phyloP scores from a whole-genome alignment of 192 early-diverging fungal species.

The Coemansia sp. region DNA sequence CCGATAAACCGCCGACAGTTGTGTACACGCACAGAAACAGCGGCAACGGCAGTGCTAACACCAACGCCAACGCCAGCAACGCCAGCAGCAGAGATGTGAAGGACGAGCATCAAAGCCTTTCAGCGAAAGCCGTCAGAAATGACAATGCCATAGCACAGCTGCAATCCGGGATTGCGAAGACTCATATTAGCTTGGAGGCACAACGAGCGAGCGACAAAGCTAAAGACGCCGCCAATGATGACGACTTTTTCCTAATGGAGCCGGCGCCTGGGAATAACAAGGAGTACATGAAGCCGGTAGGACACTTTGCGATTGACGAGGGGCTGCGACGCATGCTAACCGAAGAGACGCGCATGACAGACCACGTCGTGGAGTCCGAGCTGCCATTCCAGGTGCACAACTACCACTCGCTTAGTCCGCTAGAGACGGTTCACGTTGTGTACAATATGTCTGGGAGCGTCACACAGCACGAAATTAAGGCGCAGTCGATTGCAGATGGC shows the following conservation, averaged over 20 bases:
- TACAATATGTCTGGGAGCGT: slow-evolving; percentile 62
- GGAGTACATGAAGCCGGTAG: slow-evolving; percentile 76
- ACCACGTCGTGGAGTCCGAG: slow-evolving; percentile 57
- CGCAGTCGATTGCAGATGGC: slow-evolving; percentile 81
- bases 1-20: background rate
- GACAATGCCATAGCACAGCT: background rate
- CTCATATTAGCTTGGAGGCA: background rate
- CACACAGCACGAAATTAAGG: slow-evolving; percentile 81
- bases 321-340: slow-evolving; percentile 78
- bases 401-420: slow-evolving; percentile 82
- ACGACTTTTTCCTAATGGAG: slow-evolving; percentile 30
- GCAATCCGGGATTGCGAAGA: background rate
- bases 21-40: slow-evolving; percentile 4
- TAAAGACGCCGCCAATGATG: background rate
- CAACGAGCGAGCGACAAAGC: background rate
- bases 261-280: slow-evolving; percentile 55
- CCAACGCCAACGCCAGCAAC: too few relatives aligned
- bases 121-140: background rate
- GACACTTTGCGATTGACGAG: slow-evolving; percentile 86
- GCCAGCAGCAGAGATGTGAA: background rate
- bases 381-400: slow-evolving; percentile 82
- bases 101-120: background rate
- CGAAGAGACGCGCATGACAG: slow-evolving; percentile 44
- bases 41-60: background rate
- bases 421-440: slow-evolving; percentile 57